Evolutionary conservation across 1,284 basidiomycete species (phyloP), one percentile per base, ranked within the genome.

Genomic region (Blastosporella zonata): DNA sequence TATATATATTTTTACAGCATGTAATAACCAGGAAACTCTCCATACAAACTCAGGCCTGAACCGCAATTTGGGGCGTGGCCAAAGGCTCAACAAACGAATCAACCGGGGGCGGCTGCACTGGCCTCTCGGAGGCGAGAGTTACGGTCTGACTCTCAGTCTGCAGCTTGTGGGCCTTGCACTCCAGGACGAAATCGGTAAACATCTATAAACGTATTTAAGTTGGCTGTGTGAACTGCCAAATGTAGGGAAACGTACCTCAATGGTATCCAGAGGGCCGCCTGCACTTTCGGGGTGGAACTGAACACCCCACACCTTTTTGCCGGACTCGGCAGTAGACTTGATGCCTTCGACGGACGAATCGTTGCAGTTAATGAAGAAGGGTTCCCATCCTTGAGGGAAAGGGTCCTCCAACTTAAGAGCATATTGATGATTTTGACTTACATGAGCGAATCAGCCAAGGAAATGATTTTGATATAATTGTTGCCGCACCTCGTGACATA

Each of bases 291-390:
- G 93, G 68, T 97, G 94, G 83, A 97, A 97, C 65, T 97, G 93
- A 15, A 95, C 92, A 57, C 94, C 95, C 92, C 93, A 97, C 25
- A 97, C 79, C 57, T 84, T 86, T 71, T 87, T 92, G 49, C 92
- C 92, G 28, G 90, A 93, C 18, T 86, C 86, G 0, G 73, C 65
- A 1, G 94, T 95, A 8, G 92, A 93, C 71, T 94, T 96, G 76
- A 97, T 96, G 33, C 94, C 94, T 65, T 97, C 94, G n/a, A 96
- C 92, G 1, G 91, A 95, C 17, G 93, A 95, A 70, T 96, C 90
- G 65, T 97, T 97, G 71, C 91, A 96, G 72, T 97, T 97, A 73
- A 97, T 94, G 75, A 97, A 97, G 79, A 95, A 96, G 0, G 93
- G 93, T 58, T 95, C 93, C 93, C 92, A 97, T 18, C 93, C 95